Evolutionary conservation across 768 basidiomycete species (phyloP).

Genomic region (Butyriboletus loyo): DNA sequence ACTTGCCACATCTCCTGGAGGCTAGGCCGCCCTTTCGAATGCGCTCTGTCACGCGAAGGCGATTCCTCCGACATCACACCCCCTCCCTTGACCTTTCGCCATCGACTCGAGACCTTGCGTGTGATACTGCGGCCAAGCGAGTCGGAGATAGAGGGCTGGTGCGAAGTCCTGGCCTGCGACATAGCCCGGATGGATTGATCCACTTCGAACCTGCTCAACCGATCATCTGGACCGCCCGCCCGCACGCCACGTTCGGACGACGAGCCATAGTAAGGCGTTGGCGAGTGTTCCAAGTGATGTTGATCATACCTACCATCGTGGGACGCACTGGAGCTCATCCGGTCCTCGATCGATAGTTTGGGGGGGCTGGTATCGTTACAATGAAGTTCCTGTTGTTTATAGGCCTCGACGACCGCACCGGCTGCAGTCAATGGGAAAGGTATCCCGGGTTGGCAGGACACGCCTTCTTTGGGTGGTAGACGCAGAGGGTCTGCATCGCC

Average conservation of each 20-base stretch:
- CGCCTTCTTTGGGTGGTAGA: not conserved
- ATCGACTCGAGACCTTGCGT: slow-evolving; percentile 37
- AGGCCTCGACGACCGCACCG: slow-evolving; percentile 44
- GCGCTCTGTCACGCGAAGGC: slow-evolving; percentile 14
- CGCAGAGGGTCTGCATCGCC: not conserved
- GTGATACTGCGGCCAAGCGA: slow-evolving; percentile 25
- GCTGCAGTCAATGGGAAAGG: slow-evolving; percentile 41
- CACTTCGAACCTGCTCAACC: slow-evolving; percentile 6
- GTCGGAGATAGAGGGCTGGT: slow-evolving; percentile 11
- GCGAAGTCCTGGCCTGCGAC: not conserved
- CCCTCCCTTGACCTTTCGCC: slow-evolving; percentile 25
- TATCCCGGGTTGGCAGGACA: not conserved
- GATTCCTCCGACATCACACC: slow-evolving; percentile 21
- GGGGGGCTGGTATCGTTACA: slow-evolving; percentile 8
- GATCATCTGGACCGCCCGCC: slow-evolving; percentile 43
- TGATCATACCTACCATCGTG: slow-evolving; percentile 10
- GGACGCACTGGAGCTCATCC: slow-evolving; percentile 10
- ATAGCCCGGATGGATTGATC: not conserved
- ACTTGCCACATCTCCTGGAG: slow-evolving; percentile 31
- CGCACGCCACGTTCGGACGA: slow-evolving; percentile 43
- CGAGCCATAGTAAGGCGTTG: slow-evolving; percentile 53
- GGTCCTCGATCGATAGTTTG: slow-evolving; percentile 29
- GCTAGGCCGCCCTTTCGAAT: slow-evolving; percentile 28
- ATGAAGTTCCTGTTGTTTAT: slow-evolving; percentile 42
- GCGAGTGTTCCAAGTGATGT: slow-evolving; percentile 13